Evolutionary conservation across 345 rosid species (phyloP).

Genomic region (Clarkia xantiana): DNA sequence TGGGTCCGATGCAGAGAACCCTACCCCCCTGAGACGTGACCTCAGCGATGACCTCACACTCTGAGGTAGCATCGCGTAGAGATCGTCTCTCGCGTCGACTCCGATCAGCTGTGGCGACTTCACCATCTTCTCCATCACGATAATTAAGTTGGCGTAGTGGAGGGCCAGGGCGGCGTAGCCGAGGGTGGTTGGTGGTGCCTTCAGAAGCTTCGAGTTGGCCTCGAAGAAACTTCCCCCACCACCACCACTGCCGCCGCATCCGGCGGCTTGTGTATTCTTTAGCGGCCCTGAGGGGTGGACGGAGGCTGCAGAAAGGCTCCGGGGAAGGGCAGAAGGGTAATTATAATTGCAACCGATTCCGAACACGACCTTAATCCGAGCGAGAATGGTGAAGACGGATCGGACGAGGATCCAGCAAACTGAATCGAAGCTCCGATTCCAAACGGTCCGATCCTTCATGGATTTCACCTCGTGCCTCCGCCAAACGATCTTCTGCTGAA

Average conservation of each 20-base stretch:
- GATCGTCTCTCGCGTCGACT: constrained; percentile 74
- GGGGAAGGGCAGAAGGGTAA: constrained; percentile 34
- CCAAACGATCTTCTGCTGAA: constrained; percentile 9
- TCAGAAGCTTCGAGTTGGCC: constrained; percentile 43
- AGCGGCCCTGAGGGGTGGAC: constrained; percentile 47
- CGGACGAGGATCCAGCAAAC: constrained; percentile 42
- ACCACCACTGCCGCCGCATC: constrained; percentile 8
- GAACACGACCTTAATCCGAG: constrained; percentile 59
- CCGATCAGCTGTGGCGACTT: constrained; percentile 88
- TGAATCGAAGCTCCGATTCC: constrained; percentile 71
- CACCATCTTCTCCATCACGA: constrained; percentile 89
- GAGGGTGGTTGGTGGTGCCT: constrained; percentile 54
- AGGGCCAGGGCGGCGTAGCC: constrained; percentile 70
- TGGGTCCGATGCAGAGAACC: constrained; percentile 59
- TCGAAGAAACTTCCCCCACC: constrained; percentile 33
- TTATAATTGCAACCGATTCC: constrained; percentile 29
- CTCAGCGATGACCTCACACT: constrained; percentile 54
- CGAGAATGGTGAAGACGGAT: constrained; percentile 57
- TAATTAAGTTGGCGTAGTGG: constrained; percentile 74
- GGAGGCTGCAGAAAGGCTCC: constrained; percentile 73
- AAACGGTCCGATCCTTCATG: constrained; percentile 65
- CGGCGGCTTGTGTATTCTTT: constrained; percentile 3
- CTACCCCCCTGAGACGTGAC: constrained; percentile 58
- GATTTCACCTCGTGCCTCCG: constrained; percentile 61
- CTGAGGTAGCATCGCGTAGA: constrained; percentile 71